Evolutionary conservation across 768 basidiomycete species (phyloP), one percentile per base, ranked within the genome.

Genomic region (Amanita polypyramis): DNA sequence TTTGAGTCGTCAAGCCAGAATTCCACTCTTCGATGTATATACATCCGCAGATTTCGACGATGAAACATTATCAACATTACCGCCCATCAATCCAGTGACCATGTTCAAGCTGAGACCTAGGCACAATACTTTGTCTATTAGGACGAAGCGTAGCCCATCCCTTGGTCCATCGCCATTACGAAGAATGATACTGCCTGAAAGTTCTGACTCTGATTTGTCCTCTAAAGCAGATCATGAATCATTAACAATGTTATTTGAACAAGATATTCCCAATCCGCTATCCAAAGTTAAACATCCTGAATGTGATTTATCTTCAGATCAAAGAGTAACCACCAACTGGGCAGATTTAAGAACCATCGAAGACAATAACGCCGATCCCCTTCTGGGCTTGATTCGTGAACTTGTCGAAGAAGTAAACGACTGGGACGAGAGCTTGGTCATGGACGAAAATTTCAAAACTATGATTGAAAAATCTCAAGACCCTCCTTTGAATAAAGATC

Each of bases 361-460:
- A 27, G 49, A 55, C 8, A 52, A 63, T 39, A 60, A 62, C 21
- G 47, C 64, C 5, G 61, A 67, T 41, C 57, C 60, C 23, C 54
- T 75, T 30, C 56, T 72, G 25, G 65, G 60, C 8, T 63, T 77
- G 11, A 70, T 77, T 27, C 65, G 66, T 12, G 73, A 76, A 54
- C 65, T 77, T 30, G 70, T 71, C 1, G 67, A 72, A 38, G 74
- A 74, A 53, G 70, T 73, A 14, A 73, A 62, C 42, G 67, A 67
- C 32, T 77, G 76, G 76, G 75, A 76, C 52, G 60, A 66, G 12
- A 70, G 65, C 49, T 55, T 76, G 30, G 73, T 72, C 52, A 62
- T 75, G 58, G 68, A 74, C 51, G 58, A 69, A 32, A 69, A 68
- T 15, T 77, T 77, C 60, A 72, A 64, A 52, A 57, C 61, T 4